Evolutionary conservation across 2,329 filamentous ascomycete species (phyloP).

Genomic region (Aspergillus caelatus): DNA sequence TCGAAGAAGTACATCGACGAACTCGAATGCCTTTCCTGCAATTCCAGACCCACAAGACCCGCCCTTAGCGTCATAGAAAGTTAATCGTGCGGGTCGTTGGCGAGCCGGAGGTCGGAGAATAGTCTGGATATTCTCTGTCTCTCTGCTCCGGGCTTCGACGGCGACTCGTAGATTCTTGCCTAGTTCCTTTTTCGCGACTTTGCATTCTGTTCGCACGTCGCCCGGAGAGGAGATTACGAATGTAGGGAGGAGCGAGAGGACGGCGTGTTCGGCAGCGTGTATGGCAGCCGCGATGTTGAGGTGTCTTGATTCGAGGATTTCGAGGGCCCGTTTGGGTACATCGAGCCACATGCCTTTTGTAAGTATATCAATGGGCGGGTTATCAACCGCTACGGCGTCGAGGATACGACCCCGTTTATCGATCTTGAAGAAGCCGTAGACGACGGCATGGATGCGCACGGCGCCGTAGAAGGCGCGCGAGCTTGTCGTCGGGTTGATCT

Average conservation of each 20-base stretch:
- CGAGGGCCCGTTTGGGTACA: conserved; percentile 75
- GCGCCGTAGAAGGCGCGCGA: conserved; percentile 80
- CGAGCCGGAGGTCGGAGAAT: conserved; percentile 49
- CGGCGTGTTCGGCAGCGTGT: conserved; percentile 90
- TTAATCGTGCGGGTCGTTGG: conserved; percentile 84
- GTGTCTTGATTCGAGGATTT: conserved; percentile 71
- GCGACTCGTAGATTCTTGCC: conserved; percentile 55
- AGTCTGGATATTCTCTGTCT: conserved; percentile 18
- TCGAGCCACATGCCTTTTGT: conserved; percentile 96
- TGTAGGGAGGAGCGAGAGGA: conserved; percentile 83
- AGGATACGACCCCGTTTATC: conserved; percentile 82
- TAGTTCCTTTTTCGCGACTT: conserved; percentile 85
- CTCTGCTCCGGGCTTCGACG: conserved; percentile 7
- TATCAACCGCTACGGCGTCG: conserved; percentile 90
- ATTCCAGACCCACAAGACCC: conserved; percentile 82
- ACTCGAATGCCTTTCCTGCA: conserved; percentile 90
- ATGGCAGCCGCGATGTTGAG: conserved; percentile 87
- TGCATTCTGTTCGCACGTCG: conserved; percentile 93
- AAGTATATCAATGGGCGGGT: conserved; percentile 82
- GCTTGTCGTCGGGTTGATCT: conserved; percentile 51
- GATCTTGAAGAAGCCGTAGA: conserved; percentile 98
- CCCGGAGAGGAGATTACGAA: conserved; percentile 89
- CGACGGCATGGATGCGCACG: conserved; percentile 82
- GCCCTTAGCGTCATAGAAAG: conserved; percentile 94
- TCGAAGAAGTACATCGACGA: conserved; percentile 74